phyloP scores from a whole-genome alignment of 371 early-diverging fungal genomes.

The Mucor plumbeus region DNA sequence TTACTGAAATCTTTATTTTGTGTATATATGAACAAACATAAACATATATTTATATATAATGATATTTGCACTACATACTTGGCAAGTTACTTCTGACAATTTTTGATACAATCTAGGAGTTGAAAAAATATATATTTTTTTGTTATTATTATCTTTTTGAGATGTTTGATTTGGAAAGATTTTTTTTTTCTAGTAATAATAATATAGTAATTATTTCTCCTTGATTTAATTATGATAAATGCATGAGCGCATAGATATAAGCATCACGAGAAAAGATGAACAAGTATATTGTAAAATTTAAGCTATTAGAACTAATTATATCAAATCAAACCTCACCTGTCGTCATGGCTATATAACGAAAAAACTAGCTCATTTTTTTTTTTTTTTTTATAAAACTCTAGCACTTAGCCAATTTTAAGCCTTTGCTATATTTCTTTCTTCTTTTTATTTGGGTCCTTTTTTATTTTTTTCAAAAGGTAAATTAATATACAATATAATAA shows the following conservation, averaged over 20 bases:
- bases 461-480: constrained; percentile 13
- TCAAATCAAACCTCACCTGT: constrained; percentile 10
- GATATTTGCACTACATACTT: not conserved
- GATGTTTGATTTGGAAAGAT: too few species aligned
- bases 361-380: constrained; percentile 1
- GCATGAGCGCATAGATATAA: constrained; percentile 1
- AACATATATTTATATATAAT: not conserved
- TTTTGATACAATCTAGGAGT: constrained; percentile 8
- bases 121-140: too few species aligned
- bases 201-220: not conserved
- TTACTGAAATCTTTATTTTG: not conserved
- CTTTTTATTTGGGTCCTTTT: not conserved
- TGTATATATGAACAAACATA: not conserved
- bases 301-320: not conserved
- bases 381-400: not conserved
- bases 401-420: not conserved
- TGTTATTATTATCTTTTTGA: not conserved
- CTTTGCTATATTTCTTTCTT: not conserved
- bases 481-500: not conserved
- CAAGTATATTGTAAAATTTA: not conserved
- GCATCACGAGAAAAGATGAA: not conserved
- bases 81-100: not conserved
- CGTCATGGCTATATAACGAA: constrained; percentile 10
- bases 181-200: not conserved
- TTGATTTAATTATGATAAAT: not conserved